Evolutionary conservation across 345 rosid genomes (phyloP), one percentile per base, ranked within the genome.

Genomic region (Bretschneidera sinensis): DNA sequence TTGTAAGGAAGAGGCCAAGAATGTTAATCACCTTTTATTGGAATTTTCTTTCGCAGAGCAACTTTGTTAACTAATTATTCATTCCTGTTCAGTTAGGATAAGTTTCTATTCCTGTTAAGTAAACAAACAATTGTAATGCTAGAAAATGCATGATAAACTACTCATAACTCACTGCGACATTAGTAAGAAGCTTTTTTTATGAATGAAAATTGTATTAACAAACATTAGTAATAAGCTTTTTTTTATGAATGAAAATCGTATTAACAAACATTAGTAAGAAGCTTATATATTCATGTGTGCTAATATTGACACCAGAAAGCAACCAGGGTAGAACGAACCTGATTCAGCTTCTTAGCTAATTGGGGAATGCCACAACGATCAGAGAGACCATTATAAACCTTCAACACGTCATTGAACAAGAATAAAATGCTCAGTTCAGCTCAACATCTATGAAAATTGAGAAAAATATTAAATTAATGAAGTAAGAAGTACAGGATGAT

Each of bases 341-440:
- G 85, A 70, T 86, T 86, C 68, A 86, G 66, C 83, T 82, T 84
- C 70, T 80, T 82, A 16, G 94, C 94, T 56, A 84, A 80, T 76
- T 83, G 81, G 50, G 89, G 87, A 59, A 84, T 68, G 56, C 94
- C 89, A 48, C 85, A 67, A 66, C 71, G 84, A 73, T 86, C 82
- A 43, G 83, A 33, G 34, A 86, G 83, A 61, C 74, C 78, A 71
- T 74, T 82, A 59, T 86, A 86, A 48, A 78, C 86, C 89, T 84
- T 62, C 52, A 69, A 21, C 23, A 63, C n/a, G 43, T 33, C 64
- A 76, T 68, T 28, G 34, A 64, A 51, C 34, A 66, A 39, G 25
- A 16, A 28, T 20, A 17, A 54, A 14, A 17, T 51, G n/a, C 17
- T 53, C 51, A 55, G 54, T 54, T 9, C 63, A 24, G 19, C 11